These are phyloP conservation scores for Neopestalotiopsis rosae DNA, from an alignment of 2,329 filamentous ascomycete species.

Conservation along the genomic window DNA sequence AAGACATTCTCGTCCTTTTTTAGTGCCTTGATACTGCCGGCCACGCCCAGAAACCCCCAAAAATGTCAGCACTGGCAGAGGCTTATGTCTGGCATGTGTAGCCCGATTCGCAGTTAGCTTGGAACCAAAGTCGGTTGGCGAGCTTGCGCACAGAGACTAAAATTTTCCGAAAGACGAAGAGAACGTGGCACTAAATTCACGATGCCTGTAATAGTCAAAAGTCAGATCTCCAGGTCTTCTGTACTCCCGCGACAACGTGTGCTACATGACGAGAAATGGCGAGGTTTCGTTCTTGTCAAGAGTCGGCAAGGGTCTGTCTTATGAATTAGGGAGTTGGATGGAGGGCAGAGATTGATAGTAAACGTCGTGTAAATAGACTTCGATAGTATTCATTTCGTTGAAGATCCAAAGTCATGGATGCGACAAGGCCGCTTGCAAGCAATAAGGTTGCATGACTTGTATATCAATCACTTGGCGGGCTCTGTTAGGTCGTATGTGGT, in stretches of 20 bases:
- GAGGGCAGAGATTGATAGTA: neutral
- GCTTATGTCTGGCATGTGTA: neutral
- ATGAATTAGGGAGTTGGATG: neutral
- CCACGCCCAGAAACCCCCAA: too few species aligned
- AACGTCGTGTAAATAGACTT: neutral
- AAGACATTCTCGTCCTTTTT: too few species aligned
- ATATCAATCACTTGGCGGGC: neutral
- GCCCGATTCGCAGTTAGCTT: neutral
- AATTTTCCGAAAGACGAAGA: too few species aligned
- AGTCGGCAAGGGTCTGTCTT: too few species aligned
- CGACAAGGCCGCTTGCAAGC: neutral
- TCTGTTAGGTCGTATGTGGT: too few species aligned
- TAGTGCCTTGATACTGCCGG: too few species aligned
- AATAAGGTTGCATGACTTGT: neutral
- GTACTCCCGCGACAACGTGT: too few species aligned
- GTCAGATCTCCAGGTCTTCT: too few species aligned
- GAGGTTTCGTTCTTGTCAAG: neutral
- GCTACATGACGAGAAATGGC: too few species aligned
- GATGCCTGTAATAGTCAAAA: too few species aligned
- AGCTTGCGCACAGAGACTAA: too few species aligned
- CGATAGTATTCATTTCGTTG: neutral
- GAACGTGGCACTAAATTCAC: too few species aligned
- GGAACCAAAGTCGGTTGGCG: neutral
- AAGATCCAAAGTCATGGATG: neutral
- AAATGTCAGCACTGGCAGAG: neutral